Percentiles rank a stretch among this genome's conserved stretches.
Evolutionary conservation across 192 early-diverging fungal species (phyloP).

Genomic region (Phlyctochytrium planicorne): DNA sequence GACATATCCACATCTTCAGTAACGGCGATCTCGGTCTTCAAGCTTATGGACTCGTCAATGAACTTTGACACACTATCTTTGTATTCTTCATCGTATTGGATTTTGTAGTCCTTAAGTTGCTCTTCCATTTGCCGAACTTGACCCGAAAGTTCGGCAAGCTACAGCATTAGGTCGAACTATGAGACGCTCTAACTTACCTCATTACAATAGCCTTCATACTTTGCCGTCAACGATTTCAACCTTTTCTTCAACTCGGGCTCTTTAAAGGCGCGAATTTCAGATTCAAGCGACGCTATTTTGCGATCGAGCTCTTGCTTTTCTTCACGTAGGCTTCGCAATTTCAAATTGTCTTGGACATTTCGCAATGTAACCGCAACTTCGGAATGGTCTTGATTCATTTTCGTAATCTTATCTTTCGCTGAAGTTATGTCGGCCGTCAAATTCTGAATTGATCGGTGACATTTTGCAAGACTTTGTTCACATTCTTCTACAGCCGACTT

Average conservation of each 20-base stretch:
- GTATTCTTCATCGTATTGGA: too few species aligned
- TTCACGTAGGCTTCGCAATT: constrained; percentile 39
- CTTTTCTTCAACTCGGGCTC: constrained; percentile 28
- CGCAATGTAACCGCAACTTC: constrained; percentile 31
- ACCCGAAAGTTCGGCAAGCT: constrained; percentile 64
- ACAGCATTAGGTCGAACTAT: constrained; percentile 10
- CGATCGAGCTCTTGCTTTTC: not conserved
- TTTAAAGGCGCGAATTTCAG: constrained; percentile 10
- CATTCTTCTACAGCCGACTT: too few species aligned
- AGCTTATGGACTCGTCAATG: not conserved
- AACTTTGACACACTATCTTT: not conserved
- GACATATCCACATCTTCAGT: constrained; percentile 81
- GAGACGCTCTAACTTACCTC: constrained; percentile 23
- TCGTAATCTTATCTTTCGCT: constrained; percentile 35
- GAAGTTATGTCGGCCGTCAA: constrained; percentile 41
- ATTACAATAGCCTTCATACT: constrained; percentile 36
- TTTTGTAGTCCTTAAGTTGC: constrained; percentile 72
- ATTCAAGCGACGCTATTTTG: not conserved
- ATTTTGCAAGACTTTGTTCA: too few species aligned
- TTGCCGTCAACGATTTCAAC: constrained; percentile 27
- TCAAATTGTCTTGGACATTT: constrained; percentile 46
- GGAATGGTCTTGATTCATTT: constrained; percentile 24
- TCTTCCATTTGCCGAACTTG: constrained; percentile 82
- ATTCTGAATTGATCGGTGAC: too few species aligned
- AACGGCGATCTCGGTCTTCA: constrained; percentile 73